Base-by-base conservation (phyloP, 441 rosid species). In the Pelargonium citronellum region DNA sequence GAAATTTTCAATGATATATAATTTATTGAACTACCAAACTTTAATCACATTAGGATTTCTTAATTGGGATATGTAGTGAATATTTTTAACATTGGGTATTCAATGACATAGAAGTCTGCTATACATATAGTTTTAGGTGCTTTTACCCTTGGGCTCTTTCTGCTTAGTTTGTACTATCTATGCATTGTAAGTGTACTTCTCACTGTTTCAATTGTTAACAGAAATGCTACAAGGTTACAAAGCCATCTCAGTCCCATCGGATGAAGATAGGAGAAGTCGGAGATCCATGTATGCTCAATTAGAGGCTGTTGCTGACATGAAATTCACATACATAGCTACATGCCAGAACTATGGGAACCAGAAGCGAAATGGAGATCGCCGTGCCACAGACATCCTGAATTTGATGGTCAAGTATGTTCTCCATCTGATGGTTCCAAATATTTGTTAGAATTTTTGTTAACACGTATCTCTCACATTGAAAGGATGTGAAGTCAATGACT, bases 301-400 rank as follows among this genome's bases (percentile, higher is more conserved):
- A 71, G 99, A 95, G 85, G 99, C 99, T 69, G 81, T 92, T 72
- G 97, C 99, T 71, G 98, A 92, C 83, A 84, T 95, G 86, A 92
- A 95, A 83, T 95, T 95, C 79, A 92, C 96, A 39, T 95, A 87
- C 65, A 98, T 92, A 70, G 99, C 98, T 67, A 95, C 99, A 70
- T 95, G 98, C 79, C 97, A 95, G 83, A 90, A 82, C 78, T 92
- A 90, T 69, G 99, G 99, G 76, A 95, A 89, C 79, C 95, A 88
- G 82, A 95, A 92, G 87, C 83, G 93, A 65, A 89, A 81, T 80
- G 95, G 99, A 72, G 98, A 95, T 83, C 88, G 97, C 3, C 87
- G 87, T 79, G 99, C 98, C 75, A 92, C 98, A 7, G 96, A 95
- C 79, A 95, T 95, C 69, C 84, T 95, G 62, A 95, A 95, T 75